Evolutionary conservation across 1,139 yeast genomes (phyloP).

Genomic region (Suhomyces coccinellae): DNA sequence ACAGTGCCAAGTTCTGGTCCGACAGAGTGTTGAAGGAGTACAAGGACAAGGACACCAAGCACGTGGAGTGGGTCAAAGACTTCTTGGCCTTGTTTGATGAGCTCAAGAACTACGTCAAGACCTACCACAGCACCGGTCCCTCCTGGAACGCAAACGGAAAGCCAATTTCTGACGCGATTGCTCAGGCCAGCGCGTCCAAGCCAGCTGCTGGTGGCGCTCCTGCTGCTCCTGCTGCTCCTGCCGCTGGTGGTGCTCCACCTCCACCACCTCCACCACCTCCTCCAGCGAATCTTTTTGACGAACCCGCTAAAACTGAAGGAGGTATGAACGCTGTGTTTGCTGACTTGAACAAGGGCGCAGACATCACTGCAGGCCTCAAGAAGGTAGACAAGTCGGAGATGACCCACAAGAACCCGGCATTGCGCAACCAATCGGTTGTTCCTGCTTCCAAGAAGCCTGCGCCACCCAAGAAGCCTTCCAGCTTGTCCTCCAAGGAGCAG

Average conservation of each 20-base stretch:
- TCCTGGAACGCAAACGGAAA: constrained; percentile 60
- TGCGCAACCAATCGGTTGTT: constrained; percentile 53
- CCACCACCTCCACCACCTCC: constrained; percentile 48
- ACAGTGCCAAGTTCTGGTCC: constrained; percentile 91
- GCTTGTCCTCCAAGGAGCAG: constrained; percentile 42
- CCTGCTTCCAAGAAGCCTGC: constrained; percentile 49
- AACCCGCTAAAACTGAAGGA: constrained; percentile 37
- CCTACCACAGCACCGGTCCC: constrained; percentile 78
- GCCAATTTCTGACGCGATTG: constrained; percentile 41
- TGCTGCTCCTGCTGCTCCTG: constrained; percentile 39
- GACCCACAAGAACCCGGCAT: constrained; percentile 91
- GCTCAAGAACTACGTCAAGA: constrained; percentile 71
- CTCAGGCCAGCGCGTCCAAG: constrained; percentile 20
- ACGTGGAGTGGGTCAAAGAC: constrained; percentile 78
- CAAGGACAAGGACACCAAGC: constrained; percentile 64
- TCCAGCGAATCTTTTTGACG: constrained; percentile 59
- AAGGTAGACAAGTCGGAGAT: constrained; percentile 92
- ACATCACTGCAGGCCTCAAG: constrained; percentile 79
- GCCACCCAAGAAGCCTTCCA: constrained; percentile 77
- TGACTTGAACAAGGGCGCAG: constrained; percentile 84
- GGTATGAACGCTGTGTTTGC: constrained; percentile 89
- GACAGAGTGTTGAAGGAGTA: constrained; percentile 84
- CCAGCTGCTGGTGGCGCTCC: constrained; percentile 25
- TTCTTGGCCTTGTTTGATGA: constrained; percentile 66
- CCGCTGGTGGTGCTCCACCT: constrained; percentile 63